Base-by-base conservation (phyloP, 2,329 filamentous ascomycete genomes). In the Biscogniauxia sp. region DNA sequence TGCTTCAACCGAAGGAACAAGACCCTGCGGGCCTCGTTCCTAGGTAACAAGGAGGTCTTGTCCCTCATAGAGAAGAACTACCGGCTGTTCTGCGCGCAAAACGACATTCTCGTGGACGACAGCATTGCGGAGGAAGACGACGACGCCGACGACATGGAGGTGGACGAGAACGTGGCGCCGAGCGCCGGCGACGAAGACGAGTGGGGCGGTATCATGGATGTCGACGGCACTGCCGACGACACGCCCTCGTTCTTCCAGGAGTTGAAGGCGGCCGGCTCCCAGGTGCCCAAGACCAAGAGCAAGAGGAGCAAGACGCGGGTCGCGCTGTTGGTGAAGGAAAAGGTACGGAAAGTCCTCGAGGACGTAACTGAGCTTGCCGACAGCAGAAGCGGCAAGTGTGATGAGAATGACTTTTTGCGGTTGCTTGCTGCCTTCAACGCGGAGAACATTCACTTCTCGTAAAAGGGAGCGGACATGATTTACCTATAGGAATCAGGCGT, bases 371-470 rank as follows among this genome's bases (percentile, higher is more conserved):
- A 87, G 54, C 80, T 98, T 57, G 89, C 88, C 2, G 92, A 96
- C 62, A 92, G 90, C 78, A 83, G 94, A 66, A 86, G 93, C 11
- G 84, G 92, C 63, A 88, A 95, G 80, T 96, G 93, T 71, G 93
- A 97, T 71, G 92, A 98, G 78, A 93, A 90, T 56, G 93, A 97
- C 70, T 98, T 97, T 73, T 77, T 99, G 73, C 88, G 88, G 68
- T 76, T 97, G 66, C 77, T 97, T 49, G 83, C 81, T 67, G 89
- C 90, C 1, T 97, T 97, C 76, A 97, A 97, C 74, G 86, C 92
- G 66, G 92, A 96, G 74, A 92, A 92, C 26, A 94, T 98, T 61
- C 94, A 97, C 78, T 98, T 98, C 75, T 90, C 86, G 64, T 93
- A 75, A 80, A 9, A 15, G 15, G 23, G 19, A 11, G 32, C 25